A percentile compares a stretch with the other conserved stretches of the same genome.
Conservation (phyloP, 176 grass and related monocot species). For the Carex cristatella region DNA sequence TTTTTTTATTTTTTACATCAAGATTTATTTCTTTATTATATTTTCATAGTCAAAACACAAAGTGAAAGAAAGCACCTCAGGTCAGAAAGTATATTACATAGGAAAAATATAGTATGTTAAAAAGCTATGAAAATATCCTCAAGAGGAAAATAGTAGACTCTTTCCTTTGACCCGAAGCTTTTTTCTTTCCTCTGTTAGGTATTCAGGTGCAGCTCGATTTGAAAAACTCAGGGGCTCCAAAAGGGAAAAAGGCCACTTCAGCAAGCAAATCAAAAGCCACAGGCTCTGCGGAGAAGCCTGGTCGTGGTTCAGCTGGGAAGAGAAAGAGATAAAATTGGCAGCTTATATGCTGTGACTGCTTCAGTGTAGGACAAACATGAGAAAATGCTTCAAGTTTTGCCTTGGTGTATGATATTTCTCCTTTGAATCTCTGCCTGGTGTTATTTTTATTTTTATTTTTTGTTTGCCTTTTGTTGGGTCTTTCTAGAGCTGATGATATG, state of each 20-base stretch:
- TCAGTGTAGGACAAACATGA: constrained; percentile 12
- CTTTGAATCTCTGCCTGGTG: neutral
- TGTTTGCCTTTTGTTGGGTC: neutral
- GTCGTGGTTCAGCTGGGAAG: constrained; percentile 48
- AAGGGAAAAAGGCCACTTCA: constrained; percentile 50
- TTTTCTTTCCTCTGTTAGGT: constrained; percentile 33
- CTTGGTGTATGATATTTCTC: constrained; percentile 27
- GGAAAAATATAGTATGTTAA: neutral
- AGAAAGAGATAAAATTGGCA: constrained; percentile 49
- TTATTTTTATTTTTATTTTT: neutral
- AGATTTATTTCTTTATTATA: neutral
- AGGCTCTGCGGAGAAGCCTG: constrained; percentile 37
- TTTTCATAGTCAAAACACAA: neutral
- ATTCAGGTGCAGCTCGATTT: constrained; percentile 89
- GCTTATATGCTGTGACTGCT: neutral
- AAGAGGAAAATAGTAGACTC: neutral
- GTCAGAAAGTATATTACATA: neutral
- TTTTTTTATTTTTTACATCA: constrained; percentile 9
- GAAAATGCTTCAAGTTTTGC: constrained; percentile 29
- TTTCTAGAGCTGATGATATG: neutral
- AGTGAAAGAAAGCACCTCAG: neutral
- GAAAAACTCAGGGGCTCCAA: constrained; percentile 44
- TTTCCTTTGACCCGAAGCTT: neutral
- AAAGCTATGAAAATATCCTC: neutral
- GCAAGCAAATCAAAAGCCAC: constrained; percentile 42